These are phyloP conservation scores for Pachysandra terminalis DNA, from an alignment of 164 flowering plant genomes.

Conservation along the genomic window DNA sequence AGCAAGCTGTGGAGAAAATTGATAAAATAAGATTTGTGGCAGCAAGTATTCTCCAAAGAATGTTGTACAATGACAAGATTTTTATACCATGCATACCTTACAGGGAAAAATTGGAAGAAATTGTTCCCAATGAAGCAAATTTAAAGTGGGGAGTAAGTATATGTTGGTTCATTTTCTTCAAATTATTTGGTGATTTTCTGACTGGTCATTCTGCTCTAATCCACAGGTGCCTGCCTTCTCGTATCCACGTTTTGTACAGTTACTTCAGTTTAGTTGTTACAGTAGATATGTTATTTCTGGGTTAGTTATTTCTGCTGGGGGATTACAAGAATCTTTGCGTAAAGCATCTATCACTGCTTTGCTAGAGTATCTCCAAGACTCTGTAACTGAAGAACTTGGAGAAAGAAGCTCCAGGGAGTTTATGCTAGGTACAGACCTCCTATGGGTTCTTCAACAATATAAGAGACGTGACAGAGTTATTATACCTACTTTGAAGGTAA, in stretches of 20 bases:
- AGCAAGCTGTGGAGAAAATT: slow-evolving; percentile 97
- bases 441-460: slow-evolving; percentile 80
- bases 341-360: slow-evolving; percentile 74
- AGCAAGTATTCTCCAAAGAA: slow-evolving; percentile 69
- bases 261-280: slow-evolving; percentile 68
- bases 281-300: slow-evolving; percentile 80
- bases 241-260: slow-evolving; percentile 74
- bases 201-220: slow-evolving; percentile 8
- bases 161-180: background rate
- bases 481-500: slow-evolving; percentile 83
- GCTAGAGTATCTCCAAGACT: slow-evolving; percentile 59
- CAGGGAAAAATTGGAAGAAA: slow-evolving; percentile 61
- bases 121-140: slow-evolving; percentile 47
- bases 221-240: slow-evolving; percentile 81
- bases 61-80: slow-evolving; percentile 47
- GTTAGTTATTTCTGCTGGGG: slow-evolving; percentile 83
- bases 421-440: slow-evolving; percentile 52
- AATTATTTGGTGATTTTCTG: slow-evolving; percentile 5
- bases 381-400: slow-evolving; percentile 26
- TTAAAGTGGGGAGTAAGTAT: slow-evolving; percentile 78
- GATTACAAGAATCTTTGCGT: slow-evolving; percentile 87
- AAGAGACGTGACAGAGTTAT: slow-evolving; percentile 84
- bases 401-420: slow-evolving; percentile 37
- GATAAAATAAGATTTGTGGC: slow-evolving; percentile 85
- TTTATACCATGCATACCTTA: slow-evolving; percentile 62